These are phyloP conservation scores for Apophysomyces variabilis DNA, from an alignment of 371 early-diverging fungal species.

Conservation along the genomic window DNA sequence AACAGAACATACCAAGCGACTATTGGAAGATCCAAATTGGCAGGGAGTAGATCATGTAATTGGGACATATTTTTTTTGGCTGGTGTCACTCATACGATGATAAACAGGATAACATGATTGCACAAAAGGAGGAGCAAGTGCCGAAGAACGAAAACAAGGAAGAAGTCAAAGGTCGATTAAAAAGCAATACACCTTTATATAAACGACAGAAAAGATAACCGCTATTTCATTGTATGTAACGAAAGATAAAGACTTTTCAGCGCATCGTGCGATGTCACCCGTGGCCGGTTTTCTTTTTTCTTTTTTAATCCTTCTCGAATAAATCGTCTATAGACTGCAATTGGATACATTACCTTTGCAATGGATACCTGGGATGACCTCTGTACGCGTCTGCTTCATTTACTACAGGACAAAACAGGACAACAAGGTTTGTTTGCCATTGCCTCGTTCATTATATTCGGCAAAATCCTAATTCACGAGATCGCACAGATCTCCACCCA, in stretches of 20 bases:
- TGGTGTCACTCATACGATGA: background rate
- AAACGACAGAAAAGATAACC: too few relatives aligned
- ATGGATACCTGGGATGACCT: background rate
- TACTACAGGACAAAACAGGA: background rate
- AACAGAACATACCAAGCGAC: slow-evolving; percentile 39
- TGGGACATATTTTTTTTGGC: background rate
- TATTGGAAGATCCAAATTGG: slow-evolving; percentile 40
- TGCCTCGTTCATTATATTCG: too few relatives aligned
- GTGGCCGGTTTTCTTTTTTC: background rate
- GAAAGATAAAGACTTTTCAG: too few relatives aligned
- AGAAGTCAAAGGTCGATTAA: too few relatives aligned
- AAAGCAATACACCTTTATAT: too few relatives aligned
- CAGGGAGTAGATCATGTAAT: slow-evolving; percentile 13
- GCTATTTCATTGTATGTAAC: too few relatives aligned
- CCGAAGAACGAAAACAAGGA: too few relatives aligned
- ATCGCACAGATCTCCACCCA: background rate
- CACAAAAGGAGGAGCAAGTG: background rate
- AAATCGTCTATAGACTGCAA: too few relatives aligned
- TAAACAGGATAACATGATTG: background rate
- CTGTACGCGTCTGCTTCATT: background rate
- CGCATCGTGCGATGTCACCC: too few relatives aligned
- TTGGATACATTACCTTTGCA: too few relatives aligned
- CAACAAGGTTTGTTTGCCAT: background rate
- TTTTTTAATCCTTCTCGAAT: background rate
- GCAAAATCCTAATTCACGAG: too few relatives aligned